Evolutionary conservation across 2,329 filamentous ascomycete genomes (phyloP).

Genomic region (Elsinoe perseae): DNA sequence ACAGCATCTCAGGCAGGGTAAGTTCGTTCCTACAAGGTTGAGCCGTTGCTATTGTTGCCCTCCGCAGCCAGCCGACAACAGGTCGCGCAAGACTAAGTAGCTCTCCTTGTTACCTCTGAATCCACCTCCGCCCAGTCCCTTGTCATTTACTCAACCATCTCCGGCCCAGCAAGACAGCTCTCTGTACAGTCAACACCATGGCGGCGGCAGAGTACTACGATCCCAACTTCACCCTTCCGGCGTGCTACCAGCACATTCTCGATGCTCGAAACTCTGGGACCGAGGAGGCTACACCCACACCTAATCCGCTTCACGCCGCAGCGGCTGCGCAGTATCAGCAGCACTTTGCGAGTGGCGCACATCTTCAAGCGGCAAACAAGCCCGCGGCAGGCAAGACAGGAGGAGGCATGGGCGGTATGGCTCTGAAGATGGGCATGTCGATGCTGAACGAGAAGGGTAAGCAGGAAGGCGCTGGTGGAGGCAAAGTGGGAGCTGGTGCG

Average conservation of each 20-base stretch:
- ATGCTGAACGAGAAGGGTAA: not conserved
- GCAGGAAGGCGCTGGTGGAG: not conserved
- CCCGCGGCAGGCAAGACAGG: not conserved
- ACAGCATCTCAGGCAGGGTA: not conserved
- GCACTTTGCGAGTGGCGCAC: not conserved
- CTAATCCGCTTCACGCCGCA: not conserved
- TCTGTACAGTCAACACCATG: not conserved
- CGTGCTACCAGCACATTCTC: not conserved
- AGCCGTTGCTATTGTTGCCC: slow-evolving; percentile 8
- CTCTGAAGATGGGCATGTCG: slow-evolving; percentile 3
- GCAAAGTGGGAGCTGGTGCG: not conserved
- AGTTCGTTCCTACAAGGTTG: not conserved
- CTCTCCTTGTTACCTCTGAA: not conserved
- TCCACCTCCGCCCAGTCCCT: not conserved
- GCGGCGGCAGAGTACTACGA: slow-evolving; percentile 12
- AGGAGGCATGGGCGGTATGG: slow-evolving; percentile 3
- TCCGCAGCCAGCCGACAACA: not conserved
- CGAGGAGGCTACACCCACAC: not conserved
- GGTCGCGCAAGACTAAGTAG: not conserved
- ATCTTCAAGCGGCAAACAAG: not conserved
- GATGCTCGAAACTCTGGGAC: not conserved
- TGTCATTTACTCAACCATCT: not conserved
- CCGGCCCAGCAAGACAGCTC: not conserved
- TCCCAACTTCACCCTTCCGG: not conserved
- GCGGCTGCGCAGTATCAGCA: slow-evolving; percentile 3